These are phyloP conservation scores for Colletotrichum destructivum DNA, from an alignment of 2,329 filamentous ascomycete species.

Conservation along the genomic window DNA sequence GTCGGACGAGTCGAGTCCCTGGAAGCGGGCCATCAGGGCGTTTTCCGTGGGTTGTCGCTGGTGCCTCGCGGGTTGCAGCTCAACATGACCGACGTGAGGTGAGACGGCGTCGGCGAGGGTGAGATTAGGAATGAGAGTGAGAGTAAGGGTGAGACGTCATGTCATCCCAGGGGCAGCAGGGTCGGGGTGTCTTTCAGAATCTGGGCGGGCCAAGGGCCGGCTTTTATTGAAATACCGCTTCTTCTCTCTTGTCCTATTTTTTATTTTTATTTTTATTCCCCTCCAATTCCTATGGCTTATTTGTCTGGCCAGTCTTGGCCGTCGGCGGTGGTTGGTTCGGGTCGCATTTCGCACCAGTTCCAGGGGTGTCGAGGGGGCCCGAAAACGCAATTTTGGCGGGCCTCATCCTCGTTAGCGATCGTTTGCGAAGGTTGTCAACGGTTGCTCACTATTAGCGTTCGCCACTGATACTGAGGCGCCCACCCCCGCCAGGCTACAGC, in stretches of 20 bases:
- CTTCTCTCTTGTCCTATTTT: neutral
- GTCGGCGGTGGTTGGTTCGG: slow-evolving; percentile 33
- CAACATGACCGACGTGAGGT: slow-evolving; percentile 31
- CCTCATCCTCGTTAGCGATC: slow-evolving; percentile 25
- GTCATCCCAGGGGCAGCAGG: slow-evolving; percentile 8
- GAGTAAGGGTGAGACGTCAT: slow-evolving; percentile 4
- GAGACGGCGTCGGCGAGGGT: slow-evolving; percentile 16
- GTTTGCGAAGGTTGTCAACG: slow-evolving; percentile 4
- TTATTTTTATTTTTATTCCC: neutral
- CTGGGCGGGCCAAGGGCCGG: slow-evolving; percentile 4
- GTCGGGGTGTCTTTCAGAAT: neutral
- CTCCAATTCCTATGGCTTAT: neutral
- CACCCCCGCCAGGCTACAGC: neutral
- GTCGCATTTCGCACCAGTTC: slow-evolving; percentile 1
- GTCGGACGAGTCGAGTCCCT: slow-evolving; percentile 47
- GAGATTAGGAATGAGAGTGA: neutral
- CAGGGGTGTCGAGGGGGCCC: slow-evolving; percentile 25
- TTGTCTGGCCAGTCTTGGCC: slow-evolving; percentile 33
- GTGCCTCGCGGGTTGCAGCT: slow-evolving; percentile 20
- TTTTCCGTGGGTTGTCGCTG: slow-evolving; percentile 22
- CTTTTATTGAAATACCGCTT: slow-evolving; percentile 11
- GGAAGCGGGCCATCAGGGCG: slow-evolving; percentile 38
- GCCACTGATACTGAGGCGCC: slow-evolving; percentile 5
- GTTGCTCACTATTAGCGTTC: neutral
- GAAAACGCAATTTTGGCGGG: slow-evolving; percentile 37